Evolutionary conservation across 2,329 filamentous ascomycete species (phyloP).

Genomic region (Hymenotorrendiella dingleyae): DNA sequence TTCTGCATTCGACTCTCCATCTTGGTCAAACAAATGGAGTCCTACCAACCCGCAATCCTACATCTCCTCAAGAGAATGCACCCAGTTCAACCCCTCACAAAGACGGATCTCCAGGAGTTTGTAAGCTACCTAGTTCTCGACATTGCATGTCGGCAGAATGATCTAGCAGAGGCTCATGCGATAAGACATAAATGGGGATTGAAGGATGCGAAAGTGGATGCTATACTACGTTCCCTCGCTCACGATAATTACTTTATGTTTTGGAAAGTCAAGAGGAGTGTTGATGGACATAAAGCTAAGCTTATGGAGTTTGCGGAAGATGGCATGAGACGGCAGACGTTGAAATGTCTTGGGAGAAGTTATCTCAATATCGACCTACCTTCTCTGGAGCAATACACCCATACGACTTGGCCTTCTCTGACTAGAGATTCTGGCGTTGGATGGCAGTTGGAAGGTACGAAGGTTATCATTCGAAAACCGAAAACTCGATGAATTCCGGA

Average conservation of each 20-base stretch:
- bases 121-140: constrained; percentile 79
- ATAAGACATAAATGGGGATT: constrained; percentile 57
- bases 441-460: constrained; percentile 72
- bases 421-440: constrained; percentile 66
- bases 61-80: constrained; percentile 73
- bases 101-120: constrained; percentile 71
- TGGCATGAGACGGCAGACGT: constrained; percentile 64
- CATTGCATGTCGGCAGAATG: constrained; percentile 74
- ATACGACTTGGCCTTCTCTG: constrained; percentile 67
- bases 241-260: constrained; percentile 81
- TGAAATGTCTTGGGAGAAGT: constrained; percentile 80
- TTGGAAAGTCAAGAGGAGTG: constrained; percentile 60
- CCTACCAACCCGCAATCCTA: constrained; percentile 81
- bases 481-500: constrained; percentile 35
- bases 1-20: constrained; percentile 85
- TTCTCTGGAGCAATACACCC: constrained; percentile 65
- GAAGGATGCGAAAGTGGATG: constrained; percentile 62
- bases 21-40: constrained; percentile 74
- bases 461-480: constrained; percentile 67
- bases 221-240: constrained; percentile 62
- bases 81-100: constrained; percentile 58
- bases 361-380: constrained; percentile 68
- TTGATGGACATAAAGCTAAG: constrained; percentile 74
- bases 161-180: constrained; percentile 67
- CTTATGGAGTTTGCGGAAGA: constrained; percentile 78